Evolutionary conservation across 768 basidiomycete species (phyloP).

Genomic region (Grammothele lineata): DNA sequence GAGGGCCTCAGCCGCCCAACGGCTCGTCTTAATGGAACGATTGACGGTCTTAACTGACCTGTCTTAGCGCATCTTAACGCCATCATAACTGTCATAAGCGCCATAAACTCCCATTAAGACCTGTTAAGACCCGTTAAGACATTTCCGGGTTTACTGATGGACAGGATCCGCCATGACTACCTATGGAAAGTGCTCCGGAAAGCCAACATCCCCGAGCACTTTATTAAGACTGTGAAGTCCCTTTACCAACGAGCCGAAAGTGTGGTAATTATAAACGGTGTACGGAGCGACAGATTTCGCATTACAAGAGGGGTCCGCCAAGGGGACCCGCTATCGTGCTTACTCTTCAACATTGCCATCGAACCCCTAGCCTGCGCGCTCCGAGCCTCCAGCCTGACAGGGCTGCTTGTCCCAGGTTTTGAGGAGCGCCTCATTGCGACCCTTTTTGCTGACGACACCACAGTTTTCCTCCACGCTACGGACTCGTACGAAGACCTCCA

Average conservation of each 20-base stretch:
- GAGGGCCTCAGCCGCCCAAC: too few relatives aligned
- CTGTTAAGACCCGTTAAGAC: too few relatives aligned
- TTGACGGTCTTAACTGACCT: too few relatives aligned
- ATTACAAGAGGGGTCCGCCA: slow-evolving; percentile 32
- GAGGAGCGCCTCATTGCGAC: slow-evolving; percentile 8
- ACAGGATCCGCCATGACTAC: slow-evolving; percentile 14
- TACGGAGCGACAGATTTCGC: slow-evolving; percentile 20
- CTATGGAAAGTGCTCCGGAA: slow-evolving; percentile 3
- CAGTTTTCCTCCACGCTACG: slow-evolving; percentile 20
- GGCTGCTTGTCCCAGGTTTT: slow-evolving; percentile 14
- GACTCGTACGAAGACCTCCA: not conserved
- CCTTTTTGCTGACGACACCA: slow-evolving; percentile 28
- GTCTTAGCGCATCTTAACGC: too few relatives aligned
- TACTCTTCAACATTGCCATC: slow-evolving; percentile 28
- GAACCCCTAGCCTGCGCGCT: slow-evolving; percentile 25
- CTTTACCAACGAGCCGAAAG: slow-evolving; percentile 29
- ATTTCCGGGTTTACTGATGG: too few relatives aligned
- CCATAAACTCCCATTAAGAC: too few relatives aligned
- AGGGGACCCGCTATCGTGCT: slow-evolving; percentile 31
- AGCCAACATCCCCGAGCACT: slow-evolving; percentile 1
- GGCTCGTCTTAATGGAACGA: too few relatives aligned
- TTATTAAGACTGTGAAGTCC: slow-evolving; percentile 22
- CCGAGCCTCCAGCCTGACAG: slow-evolving; percentile 11
- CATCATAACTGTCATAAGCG: too few relatives aligned
- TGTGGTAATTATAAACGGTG: slow-evolving; percentile 31